Conservation (phyloP, 1,139 yeast genomes). For the Yamadazyma oceani region DNA sequence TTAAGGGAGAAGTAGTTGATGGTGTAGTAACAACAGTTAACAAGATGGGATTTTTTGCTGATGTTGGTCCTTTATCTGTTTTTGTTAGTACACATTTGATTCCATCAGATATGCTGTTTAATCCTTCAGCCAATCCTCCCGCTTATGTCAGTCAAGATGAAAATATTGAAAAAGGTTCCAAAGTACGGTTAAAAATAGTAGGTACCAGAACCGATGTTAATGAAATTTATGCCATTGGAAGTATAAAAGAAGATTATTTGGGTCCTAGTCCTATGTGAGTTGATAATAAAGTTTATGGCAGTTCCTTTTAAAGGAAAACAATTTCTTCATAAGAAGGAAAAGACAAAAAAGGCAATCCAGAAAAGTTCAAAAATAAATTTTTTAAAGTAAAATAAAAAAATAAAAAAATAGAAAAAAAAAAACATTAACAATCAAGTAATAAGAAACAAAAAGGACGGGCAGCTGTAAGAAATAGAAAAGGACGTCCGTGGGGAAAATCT, state of each 20-base stretch:
- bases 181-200: constrained; percentile 90
- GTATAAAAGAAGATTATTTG: constrained; percentile 94
- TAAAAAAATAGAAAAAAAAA: neutral
- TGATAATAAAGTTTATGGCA: no score
- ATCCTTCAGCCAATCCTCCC: constrained; percentile 96
- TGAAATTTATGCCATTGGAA: constrained; percentile 95
- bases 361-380: neutral
- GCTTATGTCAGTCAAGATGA: constrained; percentile 98
- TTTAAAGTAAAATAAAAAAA: neutral
- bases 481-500: neutral
- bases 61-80: constrained; percentile 94
- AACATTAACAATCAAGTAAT: no score
- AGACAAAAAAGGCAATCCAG: no score
- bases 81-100: constrained; percentile 93
- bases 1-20: constrained; percentile 97
- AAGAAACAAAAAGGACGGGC: neutral
- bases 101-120: constrained; percentile 91
- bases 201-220: constrained; percentile 98
- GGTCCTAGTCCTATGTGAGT: constrained; percentile 65
- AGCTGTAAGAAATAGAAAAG: neutral
- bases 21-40: constrained; percentile 93
- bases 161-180: constrained; percentile 88
- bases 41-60: constrained; percentile 96
- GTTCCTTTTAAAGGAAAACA: no score
- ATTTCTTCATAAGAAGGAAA: neutral